phyloP scores from a whole-genome alignment of 164 flowering plant species.

The Tinospora cordifolia region DNA sequence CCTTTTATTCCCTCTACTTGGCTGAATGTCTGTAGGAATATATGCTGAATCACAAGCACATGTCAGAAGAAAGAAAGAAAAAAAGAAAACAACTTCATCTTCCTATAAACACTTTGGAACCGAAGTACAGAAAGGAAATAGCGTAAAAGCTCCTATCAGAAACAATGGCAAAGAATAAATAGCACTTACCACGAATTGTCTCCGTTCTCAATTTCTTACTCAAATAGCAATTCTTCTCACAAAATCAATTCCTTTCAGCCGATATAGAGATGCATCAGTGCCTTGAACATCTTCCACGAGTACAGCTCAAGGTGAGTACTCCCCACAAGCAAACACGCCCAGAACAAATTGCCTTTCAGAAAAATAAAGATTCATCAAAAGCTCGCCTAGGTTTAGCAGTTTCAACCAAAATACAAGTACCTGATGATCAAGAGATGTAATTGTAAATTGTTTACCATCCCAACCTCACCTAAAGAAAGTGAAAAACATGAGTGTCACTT shows the following conservation, averaged over 20 bases:
- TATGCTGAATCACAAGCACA: no score
- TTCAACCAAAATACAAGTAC: slow-evolving; percentile 88
- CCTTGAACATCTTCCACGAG: slow-evolving; percentile 89
- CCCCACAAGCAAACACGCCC: neutral
- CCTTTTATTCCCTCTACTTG: no score
- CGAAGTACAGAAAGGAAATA: no score
- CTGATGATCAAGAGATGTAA: slow-evolving; percentile 95
- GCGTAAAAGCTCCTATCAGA: slow-evolving; percentile 95
- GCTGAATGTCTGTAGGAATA: no score
- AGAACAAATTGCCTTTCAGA: neutral
- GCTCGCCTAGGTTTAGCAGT: slow-evolving; percentile 84
- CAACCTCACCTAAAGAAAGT: slow-evolving; percentile 61
- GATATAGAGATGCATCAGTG: slow-evolving; percentile 86
- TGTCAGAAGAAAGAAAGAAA: no score
- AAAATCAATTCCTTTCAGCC: slow-evolving; percentile 94
- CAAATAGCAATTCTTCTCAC: slow-evolving; percentile 96
- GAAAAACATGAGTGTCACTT: neutral
- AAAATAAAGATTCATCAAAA: slow-evolving; percentile 72
- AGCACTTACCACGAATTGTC: no score
- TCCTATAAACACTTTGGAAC: no score
- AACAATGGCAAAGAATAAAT: no score
- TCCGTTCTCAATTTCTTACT: slow-evolving; percentile 94
- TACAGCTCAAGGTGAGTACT: neutral
- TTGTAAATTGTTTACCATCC: slow-evolving; percentile 87
- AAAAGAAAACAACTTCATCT: no score